phyloP scores from a whole-genome alignment of 129 eudicot species.

The Oenanthe sinensis region DNA sequence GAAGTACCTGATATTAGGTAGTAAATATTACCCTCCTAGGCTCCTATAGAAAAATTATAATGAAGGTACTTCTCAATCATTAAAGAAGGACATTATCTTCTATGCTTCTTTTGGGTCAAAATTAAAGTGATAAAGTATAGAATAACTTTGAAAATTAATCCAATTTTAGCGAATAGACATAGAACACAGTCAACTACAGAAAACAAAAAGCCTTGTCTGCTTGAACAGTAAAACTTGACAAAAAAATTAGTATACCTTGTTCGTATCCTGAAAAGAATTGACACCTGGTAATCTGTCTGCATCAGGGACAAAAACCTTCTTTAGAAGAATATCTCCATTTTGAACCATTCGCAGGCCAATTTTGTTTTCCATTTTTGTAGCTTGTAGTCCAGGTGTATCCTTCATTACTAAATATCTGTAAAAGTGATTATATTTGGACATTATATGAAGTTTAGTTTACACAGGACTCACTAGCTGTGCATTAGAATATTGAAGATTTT shows the following conservation, averaged over 20 bases:
- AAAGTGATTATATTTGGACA: conserved; percentile 13
- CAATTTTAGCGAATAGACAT: background rate
- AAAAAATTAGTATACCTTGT: conserved; percentile 42
- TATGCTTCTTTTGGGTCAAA: background rate
- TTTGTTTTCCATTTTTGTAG: conserved; percentile 87
- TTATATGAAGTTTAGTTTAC: background rate
- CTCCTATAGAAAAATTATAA: background rate
- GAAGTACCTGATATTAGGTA: background rate
- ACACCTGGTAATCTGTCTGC: conserved; percentile 84
- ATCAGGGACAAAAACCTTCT: conserved; percentile 83
- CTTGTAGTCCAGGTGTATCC: conserved; percentile 75
- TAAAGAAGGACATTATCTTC: background rate
- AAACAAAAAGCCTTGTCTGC: background rate
- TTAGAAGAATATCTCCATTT: conserved; percentile 81
- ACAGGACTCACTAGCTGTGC: background rate
- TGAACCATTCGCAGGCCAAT: conserved; percentile 90
- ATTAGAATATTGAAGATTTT: background rate
- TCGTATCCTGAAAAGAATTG: conserved; percentile 92
- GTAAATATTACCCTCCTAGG: background rate
- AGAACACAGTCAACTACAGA: background rate
- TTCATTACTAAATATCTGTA: conserved; percentile 72
- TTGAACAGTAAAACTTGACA: background rate
- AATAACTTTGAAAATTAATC: background rate
- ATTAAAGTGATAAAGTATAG: background rate
- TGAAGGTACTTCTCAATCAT: background rate